Evolutionary conservation across 2,329 filamentous ascomycete species (phyloP), one percentile per base, ranked within the genome.

Genomic region (Pestalotiopsis sp.): DNA sequence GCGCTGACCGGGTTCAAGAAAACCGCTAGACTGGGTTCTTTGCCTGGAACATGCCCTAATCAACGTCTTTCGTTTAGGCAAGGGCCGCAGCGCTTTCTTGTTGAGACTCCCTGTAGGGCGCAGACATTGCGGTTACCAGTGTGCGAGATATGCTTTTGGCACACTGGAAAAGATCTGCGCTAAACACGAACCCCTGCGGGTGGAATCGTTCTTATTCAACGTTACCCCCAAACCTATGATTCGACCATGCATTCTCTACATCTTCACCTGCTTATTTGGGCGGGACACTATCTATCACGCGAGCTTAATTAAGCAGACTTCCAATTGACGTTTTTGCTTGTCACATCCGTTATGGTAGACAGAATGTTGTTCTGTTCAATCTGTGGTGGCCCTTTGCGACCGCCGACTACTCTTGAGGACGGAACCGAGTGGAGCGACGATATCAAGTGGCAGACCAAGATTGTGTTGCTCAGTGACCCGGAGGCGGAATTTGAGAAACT

Each of bases 391-490:
- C 58, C 41, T 9, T 66, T 73, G 45, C 23, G 58, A 6, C 57
- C 66, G 17, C 59, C 27, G 27, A 27, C 31, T n/a, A 64, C 63
- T n/a, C 45, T 52, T 3, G 14, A 59, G 9, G 38, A 45, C 11
- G 66, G 36, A 12, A 61, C 41, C 14, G 36, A 31, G 4, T 64
- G 56, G 25, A 57, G 20, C n/a, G 39, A 20, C 13, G 59, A 45
- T 14, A 14, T 64, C 31, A 67, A 31, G 36, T 74, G 72, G 73
- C 70, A 69, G 67, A 38, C 60, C 1, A 41, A 70, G 11, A 68
- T 66, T 11, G 62, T 74, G 25, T 62, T 75, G 1, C 70, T 75
- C 27, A 71, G 68, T 56, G 72, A 74, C 60, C 71, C 72, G 12
- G 67, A 56, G 6, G 45, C 66, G 12, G 70, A 74, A 66, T 72